Conservation (phyloP, 768 basidiomycete species). For the Holtermannia corniformis region DNA sequence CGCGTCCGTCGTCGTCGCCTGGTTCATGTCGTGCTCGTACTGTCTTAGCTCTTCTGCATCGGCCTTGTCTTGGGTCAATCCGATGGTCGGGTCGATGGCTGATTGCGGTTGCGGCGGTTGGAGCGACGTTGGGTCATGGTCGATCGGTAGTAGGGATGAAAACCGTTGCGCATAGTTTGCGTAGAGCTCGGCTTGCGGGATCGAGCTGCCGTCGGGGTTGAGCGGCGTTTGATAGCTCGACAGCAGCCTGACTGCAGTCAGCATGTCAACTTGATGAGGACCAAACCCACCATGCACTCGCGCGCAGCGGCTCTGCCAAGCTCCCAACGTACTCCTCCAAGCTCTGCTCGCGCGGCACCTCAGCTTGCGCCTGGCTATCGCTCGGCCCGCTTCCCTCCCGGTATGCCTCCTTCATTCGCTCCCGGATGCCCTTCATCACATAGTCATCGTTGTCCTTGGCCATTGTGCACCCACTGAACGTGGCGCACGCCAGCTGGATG, state of each 20-base stretch:
- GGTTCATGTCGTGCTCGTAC: not conserved
- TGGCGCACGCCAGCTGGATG: conserved; percentile 30
- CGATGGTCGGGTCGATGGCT: not conserved
- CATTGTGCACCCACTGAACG: conserved; percentile 29
- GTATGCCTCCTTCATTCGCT: conserved; percentile 17
- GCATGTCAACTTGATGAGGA: not conserved
- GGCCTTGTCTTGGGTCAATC: conserved; percentile 1
- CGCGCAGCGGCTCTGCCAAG: conserved; percentile 28
- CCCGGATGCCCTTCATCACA: conserved; percentile 25
- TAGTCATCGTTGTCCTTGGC: conserved; percentile 30
- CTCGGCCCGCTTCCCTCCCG: not conserved
- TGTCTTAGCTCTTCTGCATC: not conserved
- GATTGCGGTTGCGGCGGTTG: not conserved
- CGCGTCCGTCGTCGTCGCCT: not conserved
- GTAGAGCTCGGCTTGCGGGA: conserved; percentile 30
- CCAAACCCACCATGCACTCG: conserved; percentile 25
- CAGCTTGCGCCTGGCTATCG: conserved; percentile 1
- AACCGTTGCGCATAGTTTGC: conserved; percentile 31
- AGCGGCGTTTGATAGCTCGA: conserved; percentile 20
- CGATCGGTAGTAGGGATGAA: conserved; percentile 8
- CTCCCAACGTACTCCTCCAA: conserved; percentile 14
- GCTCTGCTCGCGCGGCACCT: conserved; percentile 1
- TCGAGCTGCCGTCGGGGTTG: conserved; percentile 10
- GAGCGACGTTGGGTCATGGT: not conserved
- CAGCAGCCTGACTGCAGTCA: not conserved